Evolutionary conservation across 1,139 yeast genomes (phyloP), one percentile per base, ranked within the genome.

Genomic region (Pichia norvegensis): DNA sequence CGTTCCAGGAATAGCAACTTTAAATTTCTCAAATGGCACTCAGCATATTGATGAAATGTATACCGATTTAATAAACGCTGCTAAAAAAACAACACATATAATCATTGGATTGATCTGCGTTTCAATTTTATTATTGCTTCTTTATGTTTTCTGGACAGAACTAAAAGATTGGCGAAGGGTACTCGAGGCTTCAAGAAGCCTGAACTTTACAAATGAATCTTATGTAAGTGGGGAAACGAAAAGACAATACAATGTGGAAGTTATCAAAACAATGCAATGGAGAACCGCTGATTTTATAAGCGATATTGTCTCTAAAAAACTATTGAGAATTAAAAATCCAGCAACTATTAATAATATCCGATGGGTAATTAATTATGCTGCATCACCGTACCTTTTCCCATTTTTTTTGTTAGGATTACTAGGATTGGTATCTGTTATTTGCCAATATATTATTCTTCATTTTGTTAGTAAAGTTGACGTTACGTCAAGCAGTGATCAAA

Each of bases 361-460:
- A 25, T 81, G 87, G 86, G 39, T 76, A 1, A 47, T 72, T 1
- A 68, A 73, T 35, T 81, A 76, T 55, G 51, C 70, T n/a, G 59
- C 75, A 1, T 74, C 84, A 0, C 63, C 69, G 6, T 62, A 72
- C 36, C 72, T 84, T 0, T 40, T 70, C 3, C 58, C 69, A 2
- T 56, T 78, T 0, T 55, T 80, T 1, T 61, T 72, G 1, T 53
- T 81, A 4, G 77, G 78, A 0, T 2, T 77, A 0, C 59, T 72
- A 21, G 85, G 84, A 0, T 45, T 79, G 1, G 10, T 74, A 1
- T 62, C 74, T 1, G 71, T 76, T n/a, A 44, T 68, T 0, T 57
- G 78, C 4, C 85, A 81, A 55, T 70, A 60, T 40, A 52, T 71
- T 1, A 54, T 80, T 1, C 48, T 79, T 9, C 33, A 50, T 1